Percentiles rank a stretch among this genome's conserved stretches.
Evolutionary conservation across 805 yeast genomes (phyloP).

Genomic region (Geotrichum ghanense): DNA sequence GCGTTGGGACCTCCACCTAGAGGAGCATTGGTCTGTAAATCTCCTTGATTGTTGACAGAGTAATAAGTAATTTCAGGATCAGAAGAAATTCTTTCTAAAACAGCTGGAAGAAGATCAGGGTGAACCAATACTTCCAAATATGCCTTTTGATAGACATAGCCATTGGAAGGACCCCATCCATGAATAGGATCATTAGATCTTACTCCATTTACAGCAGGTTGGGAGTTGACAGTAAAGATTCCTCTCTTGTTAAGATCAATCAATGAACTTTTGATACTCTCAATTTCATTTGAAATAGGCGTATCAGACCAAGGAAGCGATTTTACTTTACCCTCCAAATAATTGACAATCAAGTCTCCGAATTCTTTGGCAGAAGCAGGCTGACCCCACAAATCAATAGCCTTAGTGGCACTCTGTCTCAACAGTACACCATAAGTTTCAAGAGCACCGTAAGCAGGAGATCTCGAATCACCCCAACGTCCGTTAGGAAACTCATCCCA

Average conservation of each 20-base stretch:
- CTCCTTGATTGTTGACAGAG: conserved; percentile 49
- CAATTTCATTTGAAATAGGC: conserved; percentile 70
- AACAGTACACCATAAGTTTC: conserved; percentile 73
- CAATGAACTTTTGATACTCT: conserved; percentile 46
- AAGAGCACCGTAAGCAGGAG: conserved; percentile 92
- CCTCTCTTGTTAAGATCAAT: conserved; percentile 55
- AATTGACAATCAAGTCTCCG: conserved; percentile 50
- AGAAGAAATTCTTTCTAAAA: conserved; percentile 35
- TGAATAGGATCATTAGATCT: conserved; percentile 55
- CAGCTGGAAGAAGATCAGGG: conserved; percentile 35
- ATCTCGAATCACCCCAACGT: conserved; percentile 95
- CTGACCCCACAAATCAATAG: conserved; percentile 78
- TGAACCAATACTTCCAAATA: conserved; percentile 80
- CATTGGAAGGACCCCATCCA: conserved; percentile 95
- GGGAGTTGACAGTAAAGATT: conserved; percentile 80
- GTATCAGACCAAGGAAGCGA: conserved; percentile 94
- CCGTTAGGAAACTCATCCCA: conserved; percentile 99
- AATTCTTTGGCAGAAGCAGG: conserved; percentile 56
- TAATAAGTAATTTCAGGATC: conserved; percentile 60
- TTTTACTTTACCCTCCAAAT: conserved; percentile 56
- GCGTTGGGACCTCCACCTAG: conserved; percentile 71
- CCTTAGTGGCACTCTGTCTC: conserved; percentile 64
- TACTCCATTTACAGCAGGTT: conserved; percentile 81
- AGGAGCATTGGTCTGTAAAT: conserved; percentile 55
- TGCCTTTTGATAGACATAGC: conserved; percentile 90